These are phyloP conservation scores for Gloeopeniophorella convolvens DNA, from an alignment of 768 basidiomycete genomes.

Conservation along the genomic window DNA sequence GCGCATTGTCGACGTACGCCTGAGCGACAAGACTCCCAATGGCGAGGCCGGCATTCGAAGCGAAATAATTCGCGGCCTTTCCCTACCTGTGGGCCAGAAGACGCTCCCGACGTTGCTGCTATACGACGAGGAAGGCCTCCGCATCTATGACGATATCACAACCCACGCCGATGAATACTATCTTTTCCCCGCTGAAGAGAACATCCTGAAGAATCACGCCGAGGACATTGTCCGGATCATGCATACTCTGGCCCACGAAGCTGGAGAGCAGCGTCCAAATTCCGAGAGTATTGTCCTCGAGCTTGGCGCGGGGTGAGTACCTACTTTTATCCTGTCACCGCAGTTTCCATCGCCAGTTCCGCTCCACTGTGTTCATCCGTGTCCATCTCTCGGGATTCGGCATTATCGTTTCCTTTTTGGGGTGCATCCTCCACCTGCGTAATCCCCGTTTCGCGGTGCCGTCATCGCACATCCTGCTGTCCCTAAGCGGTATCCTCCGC, in stretches of 20 bases:
- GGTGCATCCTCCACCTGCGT: background rate
- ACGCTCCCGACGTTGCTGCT: constrained; percentile 75
- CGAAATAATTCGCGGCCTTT: constrained; percentile 50
- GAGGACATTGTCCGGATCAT: constrained; percentile 70
- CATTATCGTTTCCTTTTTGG: background rate
- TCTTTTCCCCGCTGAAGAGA: constrained; percentile 81
- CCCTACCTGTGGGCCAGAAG: constrained; percentile 47
- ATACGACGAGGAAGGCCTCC: constrained; percentile 81
- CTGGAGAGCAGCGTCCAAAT: constrained; percentile 17
- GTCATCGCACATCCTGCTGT: background rate
- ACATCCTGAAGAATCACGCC: constrained; percentile 67
- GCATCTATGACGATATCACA: constrained; percentile 82
- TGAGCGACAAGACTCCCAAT: constrained; percentile 30
- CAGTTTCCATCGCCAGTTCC: too few relatives aligned
- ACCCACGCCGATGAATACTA: constrained; percentile 80
- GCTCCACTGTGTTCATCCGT: too few relatives aligned
- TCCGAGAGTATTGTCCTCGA: constrained; percentile 67
- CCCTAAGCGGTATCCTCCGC: too few relatives aligned
- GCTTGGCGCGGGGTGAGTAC: constrained; percentile 87
- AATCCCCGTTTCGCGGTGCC: background rate
- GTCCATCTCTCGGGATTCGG: too few relatives aligned
- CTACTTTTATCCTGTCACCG: constrained; percentile 1
- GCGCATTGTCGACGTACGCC: constrained; percentile 48
- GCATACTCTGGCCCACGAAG: constrained; percentile 39
- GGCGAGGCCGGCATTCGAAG: constrained; percentile 29